These are phyloP conservation scores for Pancytospora epiphaga DNA, from an alignment of 371 early-diverging fungal genomes.

Conservation along the genomic window DNA sequence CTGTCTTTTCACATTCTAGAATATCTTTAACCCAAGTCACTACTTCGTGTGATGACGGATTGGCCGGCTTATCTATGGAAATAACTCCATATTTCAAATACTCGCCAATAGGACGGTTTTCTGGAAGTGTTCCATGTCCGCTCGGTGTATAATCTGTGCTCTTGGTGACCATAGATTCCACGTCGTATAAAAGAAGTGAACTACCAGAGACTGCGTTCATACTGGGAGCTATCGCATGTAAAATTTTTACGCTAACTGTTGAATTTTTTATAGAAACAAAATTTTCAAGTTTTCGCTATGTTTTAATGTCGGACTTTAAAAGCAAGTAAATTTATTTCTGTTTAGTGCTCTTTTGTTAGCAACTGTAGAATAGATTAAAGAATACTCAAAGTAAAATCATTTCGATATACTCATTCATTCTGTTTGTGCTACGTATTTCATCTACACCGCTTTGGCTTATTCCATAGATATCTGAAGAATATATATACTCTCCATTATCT, in stretches of 20 bases:
- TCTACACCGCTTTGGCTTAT: too few relatives aligned
- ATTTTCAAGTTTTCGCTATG: too few relatives aligned
- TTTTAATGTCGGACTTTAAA: too few relatives aligned
- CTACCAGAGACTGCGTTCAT: not conserved
- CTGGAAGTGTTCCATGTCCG: conserved; percentile 80
- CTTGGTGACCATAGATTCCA: conserved; percentile 88
- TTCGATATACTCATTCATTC: too few relatives aligned
- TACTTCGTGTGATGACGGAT: conserved; percentile 98
- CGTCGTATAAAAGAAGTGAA: conserved; percentile 65
- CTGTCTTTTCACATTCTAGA: conserved; percentile 91
- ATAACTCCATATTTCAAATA: conserved; percentile 82
- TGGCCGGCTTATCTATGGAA: conserved; percentile 92
- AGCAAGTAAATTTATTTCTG: too few relatives aligned
- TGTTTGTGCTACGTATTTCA: too few relatives aligned
- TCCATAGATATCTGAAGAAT: too few relatives aligned
- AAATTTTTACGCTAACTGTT: not conserved
- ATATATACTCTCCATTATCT: too few relatives aligned
- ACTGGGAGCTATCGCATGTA: too few relatives aligned
- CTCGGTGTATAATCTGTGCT: conserved; percentile 93
- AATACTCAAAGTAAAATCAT: too few relatives aligned
- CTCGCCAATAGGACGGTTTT: conserved; percentile 77
- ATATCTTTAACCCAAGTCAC: conserved; percentile 99
- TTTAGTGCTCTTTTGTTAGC: too few relatives aligned
- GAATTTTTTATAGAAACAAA: not conserved
- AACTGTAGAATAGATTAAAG: too few relatives aligned